These are phyloP conservation scores for Meredithiella fracta DNA, from an alignment of 2,329 filamentous ascomycete genomes.

Conservation along the genomic window DNA sequence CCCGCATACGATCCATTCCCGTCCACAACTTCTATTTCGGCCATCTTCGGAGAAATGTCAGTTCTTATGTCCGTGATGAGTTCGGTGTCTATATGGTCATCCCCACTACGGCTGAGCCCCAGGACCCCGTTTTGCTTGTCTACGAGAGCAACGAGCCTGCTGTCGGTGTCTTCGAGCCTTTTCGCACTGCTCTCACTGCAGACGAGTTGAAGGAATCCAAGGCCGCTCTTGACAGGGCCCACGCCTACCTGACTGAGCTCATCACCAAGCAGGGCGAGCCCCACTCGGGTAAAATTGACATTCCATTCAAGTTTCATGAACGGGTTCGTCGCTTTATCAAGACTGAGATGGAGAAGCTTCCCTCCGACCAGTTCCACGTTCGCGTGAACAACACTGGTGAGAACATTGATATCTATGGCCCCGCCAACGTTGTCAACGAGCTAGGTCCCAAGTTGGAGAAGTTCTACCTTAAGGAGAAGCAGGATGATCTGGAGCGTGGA, in stretches of 20 bases:
- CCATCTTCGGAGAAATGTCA: slow-evolving; percentile 49
- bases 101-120: slow-evolving; percentile 43
- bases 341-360: slow-evolving; percentile 40
- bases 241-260: slow-evolving; percentile 39
- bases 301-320: slow-evolving; percentile 40
- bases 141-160: slow-evolving; percentile 47
- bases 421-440: slow-evolving; percentile 52
- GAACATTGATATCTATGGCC: slow-evolving; percentile 59
- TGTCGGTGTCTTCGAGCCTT: slow-evolving; percentile 34
- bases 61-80: slow-evolving; percentile 45
- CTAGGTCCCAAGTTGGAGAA: slow-evolving; percentile 56
- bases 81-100: slow-evolving; percentile 60
- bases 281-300: slow-evolving; percentile 34
- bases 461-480: slow-evolving; percentile 75
- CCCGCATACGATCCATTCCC: slow-evolving; percentile 47
- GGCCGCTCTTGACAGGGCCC: slow-evolving; percentile 37
- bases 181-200: slow-evolving; percentile 25
- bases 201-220: slow-evolving; percentile 42
- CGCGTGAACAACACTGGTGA: slow-evolving; percentile 42
- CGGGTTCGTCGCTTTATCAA: slow-evolving; percentile 47
- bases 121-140: slow-evolving; percentile 52
- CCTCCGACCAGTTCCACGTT: slow-evolving; percentile 42
- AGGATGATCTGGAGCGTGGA: slow-evolving; percentile 85
- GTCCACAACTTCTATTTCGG: slow-evolving; percentile 69
- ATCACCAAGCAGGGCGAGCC: slow-evolving; percentile 44